Percentiles rank a stretch among this genome's conserved stretches.
phyloP scores from a whole-genome alignment of 2,329 filamentous ascomycete genomes.

The Neospermospora avenae region DNA sequence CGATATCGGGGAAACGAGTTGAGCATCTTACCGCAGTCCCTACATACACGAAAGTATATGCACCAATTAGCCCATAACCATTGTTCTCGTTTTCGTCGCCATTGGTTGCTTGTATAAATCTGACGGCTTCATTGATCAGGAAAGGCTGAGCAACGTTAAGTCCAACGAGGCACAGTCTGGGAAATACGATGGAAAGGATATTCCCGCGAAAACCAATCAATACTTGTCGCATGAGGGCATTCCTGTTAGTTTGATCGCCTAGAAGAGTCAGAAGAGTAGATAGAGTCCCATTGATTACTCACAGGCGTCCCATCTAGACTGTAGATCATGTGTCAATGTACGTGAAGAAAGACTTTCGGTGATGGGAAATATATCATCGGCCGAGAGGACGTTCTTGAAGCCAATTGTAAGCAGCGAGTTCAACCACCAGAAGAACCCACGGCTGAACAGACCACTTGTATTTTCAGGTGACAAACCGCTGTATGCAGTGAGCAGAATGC shows the following conservation, averaged over 20 bases:
- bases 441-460: constrained; percentile 32
- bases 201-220: not conserved
- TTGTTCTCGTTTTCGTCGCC: not conserved
- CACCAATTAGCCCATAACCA: constrained; percentile 12
- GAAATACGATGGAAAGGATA: constrained; percentile 13
- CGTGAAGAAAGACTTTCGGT: constrained; percentile 10
- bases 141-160: constrained; percentile 14
- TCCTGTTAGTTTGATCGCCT: not conserved
- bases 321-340: not conserved
- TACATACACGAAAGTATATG: constrained; percentile 5
- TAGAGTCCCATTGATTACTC: not conserved
- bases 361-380: constrained; percentile 27
- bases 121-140: constrained; percentile 4
- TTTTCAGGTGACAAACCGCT: constrained; percentile 24
- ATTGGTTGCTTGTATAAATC: not conserved
- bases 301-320: not conserved
- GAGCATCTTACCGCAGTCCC: constrained; percentile 3
- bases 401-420: constrained; percentile 34
- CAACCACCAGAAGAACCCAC: constrained; percentile 36
- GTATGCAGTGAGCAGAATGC: constrained; percentile 7
- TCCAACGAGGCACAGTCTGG: constrained; percentile 14
- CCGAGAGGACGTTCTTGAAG: constrained; percentile 27
- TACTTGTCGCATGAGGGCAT: not conserved
- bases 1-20: not conserved
- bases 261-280: not conserved